phyloP scores from a whole-genome alignment of 768 basidiomycete genomes.

The Rhodotorula paludigena region DNA sequence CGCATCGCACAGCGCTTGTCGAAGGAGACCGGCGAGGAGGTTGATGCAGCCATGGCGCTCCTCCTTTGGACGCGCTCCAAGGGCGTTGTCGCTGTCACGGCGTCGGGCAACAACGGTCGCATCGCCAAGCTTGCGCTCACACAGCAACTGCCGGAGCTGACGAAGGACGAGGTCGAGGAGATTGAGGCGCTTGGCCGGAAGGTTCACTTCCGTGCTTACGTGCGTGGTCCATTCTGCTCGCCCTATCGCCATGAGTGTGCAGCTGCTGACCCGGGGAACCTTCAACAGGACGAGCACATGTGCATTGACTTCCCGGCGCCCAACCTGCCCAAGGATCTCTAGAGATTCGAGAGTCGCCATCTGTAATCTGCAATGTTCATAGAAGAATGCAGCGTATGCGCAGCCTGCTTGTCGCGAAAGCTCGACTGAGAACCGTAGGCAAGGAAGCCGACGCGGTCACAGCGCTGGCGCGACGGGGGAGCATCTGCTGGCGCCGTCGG shows the following conservation, averaged over 20 bases:
- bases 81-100: slow-evolving; percentile 44
- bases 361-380: too few species aligned
- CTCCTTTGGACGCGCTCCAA: slow-evolving; percentile 45
- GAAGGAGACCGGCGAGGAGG: slow-evolving; percentile 37
- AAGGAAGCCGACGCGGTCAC: too few species aligned
- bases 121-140: slow-evolving; percentile 41
- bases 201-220: slow-evolving; percentile 42
- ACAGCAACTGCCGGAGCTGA: slow-evolving; percentile 40
- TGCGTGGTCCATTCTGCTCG: neutral
- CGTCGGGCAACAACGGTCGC: slow-evolving; percentile 36
- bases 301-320: slow-evolving; percentile 45
- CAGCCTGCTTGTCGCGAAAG: too few species aligned
- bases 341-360: too few species aligned
- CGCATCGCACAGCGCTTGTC: slow-evolving; percentile 41
- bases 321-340: slow-evolving; percentile 20
- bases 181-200: slow-evolving; percentile 45
- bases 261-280: too few species aligned
- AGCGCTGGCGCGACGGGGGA: too few species aligned
- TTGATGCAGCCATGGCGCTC: slow-evolving; percentile 41
- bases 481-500: too few species aligned
- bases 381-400: too few species aligned
- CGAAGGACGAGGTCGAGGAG: slow-evolving; percentile 46
- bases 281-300: slow-evolving; percentile 44
- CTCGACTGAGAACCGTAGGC: too few species aligned
- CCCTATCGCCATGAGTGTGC: neutral